Percentiles rank a stretch among this genome's conserved stretches.
These are phyloP conservation scores for Spongospora subterranea DNA, from an alignment of 208 protist genomes.

Conservation along the genomic window DNA sequence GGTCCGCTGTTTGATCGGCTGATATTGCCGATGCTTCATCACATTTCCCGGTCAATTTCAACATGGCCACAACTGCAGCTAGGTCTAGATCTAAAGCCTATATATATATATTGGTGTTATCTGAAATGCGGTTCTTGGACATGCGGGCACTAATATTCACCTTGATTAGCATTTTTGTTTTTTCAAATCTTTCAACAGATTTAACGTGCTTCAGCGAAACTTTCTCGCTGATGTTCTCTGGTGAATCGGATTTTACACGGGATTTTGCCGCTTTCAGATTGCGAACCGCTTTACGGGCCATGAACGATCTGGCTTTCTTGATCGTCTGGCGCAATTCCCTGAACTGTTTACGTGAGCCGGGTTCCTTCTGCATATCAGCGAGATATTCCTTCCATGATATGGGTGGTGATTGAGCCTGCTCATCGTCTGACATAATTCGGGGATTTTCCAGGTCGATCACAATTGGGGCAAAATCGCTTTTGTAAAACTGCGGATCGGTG, in stretches of 20 bases:
- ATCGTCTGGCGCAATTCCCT: neutral
- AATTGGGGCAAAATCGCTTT: no score
- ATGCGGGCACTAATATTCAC: neutral
- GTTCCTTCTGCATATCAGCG: no score
- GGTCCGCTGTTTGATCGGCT: neutral
- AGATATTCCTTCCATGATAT: no score
- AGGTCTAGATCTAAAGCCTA: conserved; percentile 21
- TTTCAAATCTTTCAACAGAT: neutral
- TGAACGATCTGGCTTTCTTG: conserved; percentile 35
- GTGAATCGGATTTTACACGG: neutral
- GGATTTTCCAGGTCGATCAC: no score
- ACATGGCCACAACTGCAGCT: conserved; percentile 6
- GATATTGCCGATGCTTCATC: neutral
- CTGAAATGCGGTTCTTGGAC: neutral
- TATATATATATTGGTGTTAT: neutral
- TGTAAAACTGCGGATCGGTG: no score
- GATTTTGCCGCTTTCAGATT: neutral
- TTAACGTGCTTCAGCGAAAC: neutral
- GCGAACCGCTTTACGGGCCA: neutral
- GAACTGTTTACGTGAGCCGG: neutral
- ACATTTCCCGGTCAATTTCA: neutral
- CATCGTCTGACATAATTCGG: no score
- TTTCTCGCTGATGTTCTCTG: neutral
- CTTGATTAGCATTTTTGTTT: neutral
- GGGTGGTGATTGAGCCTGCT: no score